phyloP scores from a whole-genome alignment of 371 early-diverging fungal genomes.

The Mortierella polycephala region DNA sequence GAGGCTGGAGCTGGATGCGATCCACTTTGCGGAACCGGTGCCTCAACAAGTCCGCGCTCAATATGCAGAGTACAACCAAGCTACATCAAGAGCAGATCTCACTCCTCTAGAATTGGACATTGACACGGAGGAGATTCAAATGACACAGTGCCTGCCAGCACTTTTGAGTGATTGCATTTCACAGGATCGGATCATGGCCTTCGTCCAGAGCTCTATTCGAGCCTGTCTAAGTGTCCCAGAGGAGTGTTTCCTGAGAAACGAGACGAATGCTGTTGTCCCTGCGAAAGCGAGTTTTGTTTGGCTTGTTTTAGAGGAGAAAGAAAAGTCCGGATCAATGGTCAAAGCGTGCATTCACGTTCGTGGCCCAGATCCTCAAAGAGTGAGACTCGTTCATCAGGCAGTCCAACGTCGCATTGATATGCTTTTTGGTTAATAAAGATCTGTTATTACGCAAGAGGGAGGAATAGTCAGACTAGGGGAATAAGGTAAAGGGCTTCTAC shows the following conservation, averaged over 20 bases:
- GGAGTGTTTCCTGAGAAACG: slow-evolving; percentile 4
- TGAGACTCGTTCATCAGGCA: slow-evolving; percentile 9
- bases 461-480: too few relatives aligned
- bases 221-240: slow-evolving; percentile 11
- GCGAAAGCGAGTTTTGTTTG: slow-evolving; percentile 8
- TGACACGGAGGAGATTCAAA: slow-evolving; percentile 11
- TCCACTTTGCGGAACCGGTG: slow-evolving; percentile 37
- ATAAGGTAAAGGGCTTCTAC: too few relatives aligned
- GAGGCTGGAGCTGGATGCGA: slow-evolving; percentile 18
- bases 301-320: slow-evolving; percentile 9
- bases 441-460: too few relatives aligned
- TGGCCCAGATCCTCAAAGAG: slow-evolving; percentile 18
- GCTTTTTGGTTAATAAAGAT: slow-evolving; percentile 14
- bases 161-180: slow-evolving; percentile 10
- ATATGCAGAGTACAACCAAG: background rate
- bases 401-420: slow-evolving; percentile 8
- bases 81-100: background rate
- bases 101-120: slow-evolving; percentile 15
- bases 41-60: background rate
- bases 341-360: slow-evolving; percentile 7
- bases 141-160: slow-evolving; percentile 23
- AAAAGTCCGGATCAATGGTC: background rate
- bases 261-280: background rate
- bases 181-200: background rate
- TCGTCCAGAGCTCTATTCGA: slow-evolving; percentile 13